Base-by-base conservation (phyloP, 1,284 basidiomycete species). In the Ustilago loliicola region DNA sequence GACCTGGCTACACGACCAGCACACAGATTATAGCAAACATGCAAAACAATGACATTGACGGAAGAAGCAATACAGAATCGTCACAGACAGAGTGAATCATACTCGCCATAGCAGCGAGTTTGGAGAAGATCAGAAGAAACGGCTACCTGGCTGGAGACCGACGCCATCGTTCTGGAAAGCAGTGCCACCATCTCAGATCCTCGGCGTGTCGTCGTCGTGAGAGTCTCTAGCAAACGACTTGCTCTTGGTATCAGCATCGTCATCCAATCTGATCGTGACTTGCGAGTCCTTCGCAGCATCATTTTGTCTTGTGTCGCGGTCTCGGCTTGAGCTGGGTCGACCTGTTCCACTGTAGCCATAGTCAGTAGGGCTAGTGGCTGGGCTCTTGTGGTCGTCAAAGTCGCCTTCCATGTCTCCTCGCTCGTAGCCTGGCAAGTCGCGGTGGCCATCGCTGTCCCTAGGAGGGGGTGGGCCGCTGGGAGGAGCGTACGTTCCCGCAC, bases 371-470 rank as follows among this genome's bases (percentile, higher is more conserved):
- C 75, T 73, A 40, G 48, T 62, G 11, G 52, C 56, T 11, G 67
- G 66, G 40, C 71, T 78, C 54, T 78, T 78, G 45, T 61, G 71
- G 56, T 77, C 75, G 27, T 78, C 71, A 50, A 71, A 71, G 54
- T 78, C 72, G 51, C 61, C 72, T 32, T 73, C 45, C 63, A 65
- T 64, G 34, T 67, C 64, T 13, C 71, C 76, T 2, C 71, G 66
- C 21, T 74, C 58, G 54, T 78, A 78, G 2, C 50, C 71, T n/a
- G 76, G 76, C 34, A 78, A 47, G 59, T 74, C 76, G 54, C 64
- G 63, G 15, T 61, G 51, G 23, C 30, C 65, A 42, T 61, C 61
- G 21, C 29, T 38, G 17, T 15, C 36, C 36, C 9, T 38, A 15
- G 36, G 36, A 38, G 75, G 70, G 23, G 76, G 76, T 2, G 71